Conservation (phyloP, 768 basidiomycete genomes). For the Psilocybe cubensis region DNA sequence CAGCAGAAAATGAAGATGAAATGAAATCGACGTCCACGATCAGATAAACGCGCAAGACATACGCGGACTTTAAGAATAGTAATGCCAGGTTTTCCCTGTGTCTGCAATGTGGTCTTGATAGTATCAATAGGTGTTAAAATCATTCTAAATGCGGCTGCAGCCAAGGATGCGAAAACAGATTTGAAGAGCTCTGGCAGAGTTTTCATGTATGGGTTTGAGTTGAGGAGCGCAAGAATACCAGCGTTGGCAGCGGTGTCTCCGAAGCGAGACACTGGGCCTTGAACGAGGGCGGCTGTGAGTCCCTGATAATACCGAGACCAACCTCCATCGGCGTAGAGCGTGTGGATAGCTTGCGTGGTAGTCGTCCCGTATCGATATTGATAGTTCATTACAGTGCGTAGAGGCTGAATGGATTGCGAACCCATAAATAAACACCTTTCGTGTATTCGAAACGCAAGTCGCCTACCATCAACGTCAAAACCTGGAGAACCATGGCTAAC, state of each 20-base stretch:
- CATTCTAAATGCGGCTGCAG: constrained; percentile 88
- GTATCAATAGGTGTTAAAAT: constrained; percentile 93
- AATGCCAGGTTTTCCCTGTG: constrained; percentile 77
- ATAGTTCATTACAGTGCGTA: constrained; percentile 99
- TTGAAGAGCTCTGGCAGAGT: constrained; percentile 67
- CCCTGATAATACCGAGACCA: constrained; percentile 89
- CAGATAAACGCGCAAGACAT: constrained; percentile 12
- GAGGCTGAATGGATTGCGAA: constrained; percentile 50
- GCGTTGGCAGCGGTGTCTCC: constrained; percentile 96
- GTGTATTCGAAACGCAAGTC: neutral
- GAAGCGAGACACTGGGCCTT: constrained; percentile 84
- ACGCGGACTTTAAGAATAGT: constrained; percentile 70
- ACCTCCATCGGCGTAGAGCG: constrained; percentile 79
- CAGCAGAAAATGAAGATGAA: neutral
- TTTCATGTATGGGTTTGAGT: constrained; percentile 74
- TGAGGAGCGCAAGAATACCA: constrained; percentile 84
- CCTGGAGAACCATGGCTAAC: constrained; percentile 90
- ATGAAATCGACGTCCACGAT: neutral
- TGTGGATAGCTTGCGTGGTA: constrained; percentile 63
- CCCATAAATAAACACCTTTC: neutral
- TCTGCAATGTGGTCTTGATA: constrained; percentile 94
- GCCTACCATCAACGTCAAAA: constrained; percentile 78
- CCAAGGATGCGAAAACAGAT: constrained; percentile 77
- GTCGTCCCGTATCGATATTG: constrained; percentile 90
- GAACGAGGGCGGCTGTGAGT: constrained; percentile 81